These are phyloP conservation scores for Articulospora tetracladia DNA, from an alignment of 495 filamentous ascomycete genomes.

Conservation along the genomic window DNA sequence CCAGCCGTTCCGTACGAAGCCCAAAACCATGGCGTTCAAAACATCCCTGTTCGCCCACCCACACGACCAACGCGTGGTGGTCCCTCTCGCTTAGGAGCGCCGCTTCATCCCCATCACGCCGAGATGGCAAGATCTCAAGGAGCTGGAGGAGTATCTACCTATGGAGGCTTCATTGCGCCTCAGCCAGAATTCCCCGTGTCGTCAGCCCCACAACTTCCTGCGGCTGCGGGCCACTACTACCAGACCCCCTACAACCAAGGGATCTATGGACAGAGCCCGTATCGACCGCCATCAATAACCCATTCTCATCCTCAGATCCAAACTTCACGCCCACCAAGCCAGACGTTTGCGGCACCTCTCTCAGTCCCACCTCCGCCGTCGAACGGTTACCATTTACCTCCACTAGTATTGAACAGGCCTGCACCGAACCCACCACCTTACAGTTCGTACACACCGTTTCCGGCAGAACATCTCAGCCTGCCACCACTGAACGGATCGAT, in stretches of 20 bases:
- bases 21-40: not conserved
- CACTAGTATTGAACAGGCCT: not conserved
- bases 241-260: not conserved
- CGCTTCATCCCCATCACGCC: not conserved
- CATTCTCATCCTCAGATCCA: not conserved
- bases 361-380: not conserved
- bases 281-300: not conserved
- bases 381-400: not conserved
- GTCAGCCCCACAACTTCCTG: not conserved
- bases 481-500: not conserved
- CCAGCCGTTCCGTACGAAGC: not conserved
- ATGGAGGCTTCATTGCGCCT: not conserved
- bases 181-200: not conserved
- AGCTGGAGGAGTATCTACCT: no score
- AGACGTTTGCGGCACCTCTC: not conserved
- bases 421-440: not conserved
- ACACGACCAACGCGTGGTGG: not conserved
- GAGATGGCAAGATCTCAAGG: no score
- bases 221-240: not conserved
- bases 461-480: not conserved
- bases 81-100: not conserved
- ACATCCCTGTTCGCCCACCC: not conserved
- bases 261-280: not conserved
- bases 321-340: not conserved
- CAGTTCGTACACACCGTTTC: not conserved